phyloP scores from a whole-genome alignment of 1,284 basidiomycete genomes.

The Ceratobasidium sp. region DNA sequence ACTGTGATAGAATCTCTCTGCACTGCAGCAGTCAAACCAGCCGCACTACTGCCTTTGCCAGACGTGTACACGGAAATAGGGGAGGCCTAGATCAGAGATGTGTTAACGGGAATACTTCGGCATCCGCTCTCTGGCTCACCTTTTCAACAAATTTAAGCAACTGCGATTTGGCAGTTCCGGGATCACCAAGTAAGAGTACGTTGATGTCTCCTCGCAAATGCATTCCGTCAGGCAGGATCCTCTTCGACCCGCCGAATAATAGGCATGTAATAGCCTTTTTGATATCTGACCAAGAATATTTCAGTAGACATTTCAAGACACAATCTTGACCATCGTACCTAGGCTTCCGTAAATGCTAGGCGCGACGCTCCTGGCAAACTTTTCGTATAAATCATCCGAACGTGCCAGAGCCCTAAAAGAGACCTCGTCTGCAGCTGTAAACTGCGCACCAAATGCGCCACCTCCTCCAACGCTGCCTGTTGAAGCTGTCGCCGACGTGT shows the following conservation, averaged over 20 bases:
- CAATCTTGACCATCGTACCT: conserved; percentile 60
- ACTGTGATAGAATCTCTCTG: conserved; percentile 93
- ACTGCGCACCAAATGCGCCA: conserved; percentile 81
- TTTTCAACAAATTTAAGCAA: conserved; percentile 99
- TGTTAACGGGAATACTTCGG: neutral
- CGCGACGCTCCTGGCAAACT: conserved; percentile 92
- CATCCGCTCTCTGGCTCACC: conserved; percentile 52
- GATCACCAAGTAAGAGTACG: conserved; percentile 94
- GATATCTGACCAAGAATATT: conserved; percentile 70
- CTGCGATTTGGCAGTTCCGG: conserved; percentile 98
- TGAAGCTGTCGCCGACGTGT: conserved; percentile 65
- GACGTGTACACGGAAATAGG: conserved; percentile 98
- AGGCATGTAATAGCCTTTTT: conserved; percentile 97
- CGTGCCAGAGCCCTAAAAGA: conserved; percentile 91
- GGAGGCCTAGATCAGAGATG: conserved; percentile 66
- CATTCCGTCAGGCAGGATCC: conserved; percentile 97
- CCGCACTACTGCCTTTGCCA: conserved; percentile 96
- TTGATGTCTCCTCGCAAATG: conserved; percentile 97
- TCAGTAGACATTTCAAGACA: conserved; percentile 18
- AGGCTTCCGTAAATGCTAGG: conserved; percentile 97
- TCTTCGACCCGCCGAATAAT: conserved; percentile 97
- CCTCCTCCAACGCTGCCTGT: conserved; percentile 69
- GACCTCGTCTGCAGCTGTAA: conserved; percentile 96
- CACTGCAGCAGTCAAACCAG: conserved; percentile 97
- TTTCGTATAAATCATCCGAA: conserved; percentile 90